These are phyloP conservation scores for Ganoderma lucidum DNA, from an alignment of 1,284 basidiomycete species.

Conservation along the genomic window DNA sequence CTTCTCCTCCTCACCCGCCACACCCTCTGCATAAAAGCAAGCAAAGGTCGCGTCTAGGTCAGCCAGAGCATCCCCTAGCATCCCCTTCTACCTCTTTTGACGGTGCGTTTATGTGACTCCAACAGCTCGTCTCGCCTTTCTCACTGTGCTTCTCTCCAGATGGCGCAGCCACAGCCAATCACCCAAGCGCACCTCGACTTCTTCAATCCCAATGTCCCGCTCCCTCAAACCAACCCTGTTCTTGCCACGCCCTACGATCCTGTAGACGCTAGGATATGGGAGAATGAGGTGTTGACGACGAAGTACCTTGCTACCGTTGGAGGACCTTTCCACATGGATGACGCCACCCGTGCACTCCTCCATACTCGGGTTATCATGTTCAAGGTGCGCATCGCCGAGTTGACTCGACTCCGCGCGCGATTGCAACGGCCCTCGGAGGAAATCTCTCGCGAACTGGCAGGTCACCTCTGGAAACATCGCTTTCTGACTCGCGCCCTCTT, in stretches of 20 bases:
- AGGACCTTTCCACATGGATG: not conserved
- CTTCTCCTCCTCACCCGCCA: not conserved
- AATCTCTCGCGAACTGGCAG: conserved; percentile 29
- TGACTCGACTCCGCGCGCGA: conserved; percentile 36
- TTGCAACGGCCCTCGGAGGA: conserved; percentile 6
- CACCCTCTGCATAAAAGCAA: conserved; percentile 3
- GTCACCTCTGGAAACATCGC: conserved; percentile 35
- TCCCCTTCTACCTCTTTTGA: not conserved
- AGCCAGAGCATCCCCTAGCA: not conserved
- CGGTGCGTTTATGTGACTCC: not conserved
- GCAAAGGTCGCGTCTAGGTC: not conserved
- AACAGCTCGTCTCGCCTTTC: not conserved
- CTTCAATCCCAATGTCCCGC: not conserved
- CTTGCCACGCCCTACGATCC: not conserved
- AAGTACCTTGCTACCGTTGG: conserved; percentile 1
- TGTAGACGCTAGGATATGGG: not conserved
- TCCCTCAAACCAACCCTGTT: not conserved
- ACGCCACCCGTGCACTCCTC: conserved; percentile 12
- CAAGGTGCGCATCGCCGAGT: conserved; percentile 25
- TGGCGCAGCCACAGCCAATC: conserved; percentile 2
- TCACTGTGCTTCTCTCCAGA: conserved; percentile 6
- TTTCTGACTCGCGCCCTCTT: conserved; percentile 56
- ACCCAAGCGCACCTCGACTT: not conserved
- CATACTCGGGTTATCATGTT: conserved; percentile 15
- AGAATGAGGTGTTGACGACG: conserved; percentile 1